These are phyloP conservation scores for Dothideomycetes sp. DNA, from an alignment of 2,329 filamentous ascomycete genomes.

Conservation along the genomic window DNA sequence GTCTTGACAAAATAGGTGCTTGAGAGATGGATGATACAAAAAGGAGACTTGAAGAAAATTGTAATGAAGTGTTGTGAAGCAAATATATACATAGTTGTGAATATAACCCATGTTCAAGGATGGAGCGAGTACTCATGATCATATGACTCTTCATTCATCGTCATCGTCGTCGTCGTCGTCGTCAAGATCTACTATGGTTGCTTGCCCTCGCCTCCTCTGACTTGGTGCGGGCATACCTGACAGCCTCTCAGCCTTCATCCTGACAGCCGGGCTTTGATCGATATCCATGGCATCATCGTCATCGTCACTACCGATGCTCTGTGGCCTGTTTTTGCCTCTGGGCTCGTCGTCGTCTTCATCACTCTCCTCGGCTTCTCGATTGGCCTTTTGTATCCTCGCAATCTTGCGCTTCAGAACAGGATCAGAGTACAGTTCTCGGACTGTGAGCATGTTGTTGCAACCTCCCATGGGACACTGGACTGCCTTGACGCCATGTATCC, in stretches of 20 bases:
- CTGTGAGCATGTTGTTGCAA: conserved; percentile 47
- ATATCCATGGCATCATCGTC: conserved; percentile 18
- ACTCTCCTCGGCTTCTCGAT: conserved; percentile 36
- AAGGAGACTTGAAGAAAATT: too few species aligned
- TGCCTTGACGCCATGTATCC: conserved; percentile 19
- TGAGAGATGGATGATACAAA: too few species aligned
- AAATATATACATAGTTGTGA: too few species aligned
- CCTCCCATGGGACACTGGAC: conserved; percentile 57
- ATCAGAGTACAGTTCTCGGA: conserved; percentile 49
- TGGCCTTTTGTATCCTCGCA: conserved; percentile 42
- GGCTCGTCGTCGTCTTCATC: conserved; percentile 24
- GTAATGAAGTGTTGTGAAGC: too few species aligned
- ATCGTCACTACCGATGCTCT: conserved; percentile 23
- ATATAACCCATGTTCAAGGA: too few species aligned
- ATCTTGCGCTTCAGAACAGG: conserved; percentile 49
- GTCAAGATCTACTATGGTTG: conserved; percentile 16
- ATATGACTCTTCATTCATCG: conserved; percentile 10
- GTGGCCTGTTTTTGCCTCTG: conserved; percentile 18
- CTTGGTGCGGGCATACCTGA: conserved; percentile 5
- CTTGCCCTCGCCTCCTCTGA: neutral
- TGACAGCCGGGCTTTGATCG: conserved; percentile 16
- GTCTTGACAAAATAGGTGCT: too few species aligned
- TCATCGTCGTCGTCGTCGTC: conserved; percentile 17
- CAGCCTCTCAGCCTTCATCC: conserved; percentile 11
- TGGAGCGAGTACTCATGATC: too few species aligned